These are phyloP conservation scores for Nemophila menziesii DNA, from an alignment of 257 asterid genomes.

Conservation along the genomic window DNA sequence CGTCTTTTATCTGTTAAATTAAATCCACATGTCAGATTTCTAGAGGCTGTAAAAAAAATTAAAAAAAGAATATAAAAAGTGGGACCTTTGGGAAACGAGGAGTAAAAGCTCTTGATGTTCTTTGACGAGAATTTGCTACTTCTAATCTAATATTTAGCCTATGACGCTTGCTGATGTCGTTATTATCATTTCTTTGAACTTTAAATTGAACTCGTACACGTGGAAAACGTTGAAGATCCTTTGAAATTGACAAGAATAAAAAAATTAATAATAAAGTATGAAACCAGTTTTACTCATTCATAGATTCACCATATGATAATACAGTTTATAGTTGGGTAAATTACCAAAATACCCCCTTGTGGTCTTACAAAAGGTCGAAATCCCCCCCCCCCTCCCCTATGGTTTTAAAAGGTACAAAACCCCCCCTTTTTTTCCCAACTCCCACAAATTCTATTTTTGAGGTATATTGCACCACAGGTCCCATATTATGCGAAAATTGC, in stretches of 20 bases:
- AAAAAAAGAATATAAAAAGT: conserved; percentile 1
- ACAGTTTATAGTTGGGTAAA: too few relatives aligned
- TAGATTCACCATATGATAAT: too few relatives aligned
- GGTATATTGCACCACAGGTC: too few relatives aligned
- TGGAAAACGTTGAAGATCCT: conserved; percentile 79
- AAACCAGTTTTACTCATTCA: too few relatives aligned
- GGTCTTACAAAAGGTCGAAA: too few relatives aligned
- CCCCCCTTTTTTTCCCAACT: too few relatives aligned
- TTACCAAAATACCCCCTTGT: too few relatives aligned
- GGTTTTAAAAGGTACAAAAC: too few relatives aligned
- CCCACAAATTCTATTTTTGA: too few relatives aligned
- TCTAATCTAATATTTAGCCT: conserved; percentile 59
- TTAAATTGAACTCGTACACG: conserved; percentile 42
- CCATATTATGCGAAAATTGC: too few relatives aligned
- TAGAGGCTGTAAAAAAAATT: conserved; percentile 4
- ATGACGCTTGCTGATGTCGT: conserved; percentile 17
- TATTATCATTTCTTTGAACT: conserved; percentile 40
- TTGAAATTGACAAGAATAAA: conserved; percentile 12
- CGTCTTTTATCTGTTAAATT: conserved; percentile 66
- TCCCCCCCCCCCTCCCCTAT: too few relatives aligned
- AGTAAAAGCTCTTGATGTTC: conserved; percentile 54
- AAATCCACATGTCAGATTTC: conserved; percentile 14
- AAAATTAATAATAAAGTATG: not conserved
- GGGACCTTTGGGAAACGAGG: conserved; percentile 89
- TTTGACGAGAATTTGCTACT: conserved; percentile 33